Evolutionary conservation across 176 grass and related monocot genomes (phyloP).

Genomic region (Poa pratensis): DNA sequence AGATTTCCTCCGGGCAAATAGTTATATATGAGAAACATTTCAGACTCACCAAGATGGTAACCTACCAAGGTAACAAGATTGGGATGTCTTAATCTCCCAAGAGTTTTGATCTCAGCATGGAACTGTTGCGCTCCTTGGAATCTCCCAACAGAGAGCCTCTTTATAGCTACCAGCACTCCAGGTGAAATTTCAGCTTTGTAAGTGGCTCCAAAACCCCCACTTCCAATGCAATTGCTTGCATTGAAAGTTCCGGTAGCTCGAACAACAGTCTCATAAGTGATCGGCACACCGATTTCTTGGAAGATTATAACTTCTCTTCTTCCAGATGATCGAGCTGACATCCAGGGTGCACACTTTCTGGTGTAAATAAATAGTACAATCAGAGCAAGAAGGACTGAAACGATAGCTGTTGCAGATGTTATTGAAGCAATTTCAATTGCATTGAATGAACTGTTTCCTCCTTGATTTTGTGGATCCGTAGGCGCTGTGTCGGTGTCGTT

Average conservation of each 20-base stretch:
- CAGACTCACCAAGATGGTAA: conserved; percentile 93
- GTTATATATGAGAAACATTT: conserved; percentile 99
- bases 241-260: conserved; percentile 94
- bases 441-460: conserved; percentile 67
- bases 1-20: conserved; percentile 91
- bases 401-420: conserved; percentile 89
- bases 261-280: conserved; percentile 84
- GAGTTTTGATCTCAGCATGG: conserved; percentile 96
- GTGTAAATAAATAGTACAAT: conserved; percentile 91
- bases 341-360: conserved; percentile 78
- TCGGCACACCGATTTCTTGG: conserved; percentile 72
- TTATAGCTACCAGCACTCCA: conserved; percentile 92
- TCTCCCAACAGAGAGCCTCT: conserved; percentile 87
- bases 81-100: conserved; percentile 79
- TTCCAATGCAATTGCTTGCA: conserved; percentile 96
- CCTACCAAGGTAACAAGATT: conserved; percentile 95
- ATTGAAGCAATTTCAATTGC: conserved; percentile 96
- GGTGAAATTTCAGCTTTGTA: conserved; percentile 98
- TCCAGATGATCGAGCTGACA: conserved; percentile 58
- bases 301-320: conserved; percentile 80
- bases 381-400: conserved; percentile 92
- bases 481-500: conserved; percentile 55
- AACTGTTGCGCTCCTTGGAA: conserved; percentile 92
- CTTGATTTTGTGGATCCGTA: conserved; percentile 52
- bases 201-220: conserved; percentile 94